Evolutionary conservation across 495 filamentous ascomycete species (phyloP), one percentile per base, ranked within the genome.

Genomic region (Oidiodendron maius): DNA sequence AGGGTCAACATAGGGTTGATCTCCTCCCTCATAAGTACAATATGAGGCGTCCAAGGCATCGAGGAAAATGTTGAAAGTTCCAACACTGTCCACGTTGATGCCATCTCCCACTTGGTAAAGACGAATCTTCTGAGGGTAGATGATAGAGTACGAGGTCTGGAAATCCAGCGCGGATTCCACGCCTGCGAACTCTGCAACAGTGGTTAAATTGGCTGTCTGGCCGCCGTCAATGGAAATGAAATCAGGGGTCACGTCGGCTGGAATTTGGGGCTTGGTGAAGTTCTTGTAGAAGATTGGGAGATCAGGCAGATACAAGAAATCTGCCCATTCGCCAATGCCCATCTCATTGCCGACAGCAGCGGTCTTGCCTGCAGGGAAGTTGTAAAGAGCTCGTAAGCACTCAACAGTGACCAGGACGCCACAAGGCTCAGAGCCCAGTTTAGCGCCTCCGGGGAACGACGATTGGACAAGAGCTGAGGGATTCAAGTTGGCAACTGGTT

Each of bases 11-110:
- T 10, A 11, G 18, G 35, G 35, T 11, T 42, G 8, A 2, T 24
- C 40, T 18, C 3, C 17, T 13, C 18, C 40, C 2, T 1, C 10
- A 30, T 68, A 70, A 42, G 65, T 52, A 69, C 75, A 85, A 63
- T 83, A 83, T 13, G 70, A 74, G 11, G 74, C 80, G 56, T 84
- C 81, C n/a, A 85, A 69, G 10, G 79, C 78, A 56, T 82, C 74
- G 55, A 78, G 69, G 59, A 82, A 75, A 21, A 62, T 70, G n/a
- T 45, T 52, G 22, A 41, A 53, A 12, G 45, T 39, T 3, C 46
- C 55, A 37, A 25, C 42, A 25, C 13, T 25, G 17, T 44, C 47
- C 34, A 48, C 55, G 18, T 57, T 49, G 10, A 42, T 48, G 23
- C 47, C 45, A 23, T 57, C 55, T 38, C 50, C 55, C 44, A 52